Evolutionary conservation across 768 basidiomycete species (phyloP), one percentile per base, ranked within the genome.

Genomic region (Tricholoma terreum): DNA sequence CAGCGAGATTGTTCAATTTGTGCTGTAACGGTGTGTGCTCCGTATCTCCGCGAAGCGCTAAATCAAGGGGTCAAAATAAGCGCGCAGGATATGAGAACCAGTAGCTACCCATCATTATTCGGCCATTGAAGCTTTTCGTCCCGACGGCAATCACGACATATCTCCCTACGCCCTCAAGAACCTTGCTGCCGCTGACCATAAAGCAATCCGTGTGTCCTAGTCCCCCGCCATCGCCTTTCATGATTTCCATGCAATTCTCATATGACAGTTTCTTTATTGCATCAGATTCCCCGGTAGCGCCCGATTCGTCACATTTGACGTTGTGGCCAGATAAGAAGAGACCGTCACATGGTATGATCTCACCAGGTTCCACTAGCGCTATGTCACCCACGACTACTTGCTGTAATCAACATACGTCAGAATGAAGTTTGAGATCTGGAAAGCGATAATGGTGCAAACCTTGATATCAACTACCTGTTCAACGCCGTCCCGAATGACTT

Each of bases 201-300:
- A 97, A 98, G 72, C 94, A 97, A 65, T 98, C 96, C 49, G 80
- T 84, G 68, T 98, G 94, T 0, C 75, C 70, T 57, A 61, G 67
- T 50, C 69, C 71, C 46, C 71, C 69, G 52, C 68, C 67, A 56
- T 64, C 60, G 46, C 56, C 54, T 51, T 75, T 74, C 15, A 78
- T 73, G 51, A 83, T 71, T 7, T 77, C 78, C 31, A 91, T 62
- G 61, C 89, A 89, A 38, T 94, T 88, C 19, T 84, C 82, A 71
- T 88, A 97, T 1, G 89, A 62, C 15, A 85, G 68, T 73, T 99
- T 99, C 70, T 86, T 88, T 71, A 99, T 94, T 14, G 94, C 88
- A 71, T 99, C 95, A 7, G 90, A 91, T 75, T 99, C 97, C 62
- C 96, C 97, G 0, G 97, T 98, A 42, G 94, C 94, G 19, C 92